phyloP scores from a whole-genome alignment of 176 grass and related monocot genomes.

The Canna indica region DNA sequence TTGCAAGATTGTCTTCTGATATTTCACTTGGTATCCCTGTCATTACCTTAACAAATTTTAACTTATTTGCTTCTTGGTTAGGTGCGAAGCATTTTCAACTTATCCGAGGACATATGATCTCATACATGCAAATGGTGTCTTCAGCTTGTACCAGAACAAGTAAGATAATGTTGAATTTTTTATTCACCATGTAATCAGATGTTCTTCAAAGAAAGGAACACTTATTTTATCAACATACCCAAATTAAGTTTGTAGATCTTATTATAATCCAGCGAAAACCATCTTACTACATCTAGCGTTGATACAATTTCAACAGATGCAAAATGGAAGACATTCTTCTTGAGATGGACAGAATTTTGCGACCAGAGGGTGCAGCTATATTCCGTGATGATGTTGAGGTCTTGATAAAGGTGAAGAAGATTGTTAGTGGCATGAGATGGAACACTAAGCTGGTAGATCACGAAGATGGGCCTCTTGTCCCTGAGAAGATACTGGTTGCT shows the following conservation, averaged over 20 bases:
- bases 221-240: too few species aligned
- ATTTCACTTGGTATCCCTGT: not conserved
- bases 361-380: constrained; percentile 72
- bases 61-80: constrained; percentile 28
- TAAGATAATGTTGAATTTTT: constrained; percentile 19
- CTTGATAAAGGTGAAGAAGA: constrained; percentile 52
- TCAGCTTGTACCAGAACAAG: constrained; percentile 71
- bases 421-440: constrained; percentile 64
- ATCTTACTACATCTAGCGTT: not conserved
- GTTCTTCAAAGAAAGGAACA: too few species aligned
- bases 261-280: not conserved
- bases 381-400: constrained; percentile 55
- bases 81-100: constrained; percentile 96
- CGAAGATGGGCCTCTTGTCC: constrained; percentile 48
- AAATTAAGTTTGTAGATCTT: not conserved
- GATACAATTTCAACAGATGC: constrained; percentile 38
- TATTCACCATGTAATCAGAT: not conserved
- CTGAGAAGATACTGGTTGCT: constrained; percentile 74
- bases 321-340: constrained; percentile 72
- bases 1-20: too few species aligned
- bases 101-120: constrained; percentile 94
- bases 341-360: constrained; percentile 87
- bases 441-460: constrained; percentile 42
- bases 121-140: constrained; percentile 65
- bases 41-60: too few species aligned